A percentile compares a stretch with the other conserved stretches of the same genome.
phyloP scores from a whole-genome alignment of 768 basidiomycete genomes.

The Lenzites betulinus region DNA sequence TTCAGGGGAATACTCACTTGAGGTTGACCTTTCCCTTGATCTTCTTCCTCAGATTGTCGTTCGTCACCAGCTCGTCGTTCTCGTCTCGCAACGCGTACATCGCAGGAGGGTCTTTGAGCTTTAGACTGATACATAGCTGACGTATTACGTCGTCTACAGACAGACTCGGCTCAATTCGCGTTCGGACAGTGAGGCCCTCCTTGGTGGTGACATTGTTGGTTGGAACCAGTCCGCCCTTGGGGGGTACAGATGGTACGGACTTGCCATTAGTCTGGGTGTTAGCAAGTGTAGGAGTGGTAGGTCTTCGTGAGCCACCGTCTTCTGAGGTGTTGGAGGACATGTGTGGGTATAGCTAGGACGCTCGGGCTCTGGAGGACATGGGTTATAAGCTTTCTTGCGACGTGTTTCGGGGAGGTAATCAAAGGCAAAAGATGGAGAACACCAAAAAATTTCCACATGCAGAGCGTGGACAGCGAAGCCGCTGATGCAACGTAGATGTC shows the following conservation, averaged over 20 bases:
- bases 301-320: constrained; percentile 12
- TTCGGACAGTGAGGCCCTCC: constrained; percentile 74
- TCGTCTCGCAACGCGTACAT: constrained; percentile 83
- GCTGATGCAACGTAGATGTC: not conserved
- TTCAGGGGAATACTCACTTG: constrained; percentile 52
- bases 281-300: constrained; percentile 2
- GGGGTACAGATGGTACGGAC: constrained; percentile 5
- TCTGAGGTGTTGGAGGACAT: constrained; percentile 18
- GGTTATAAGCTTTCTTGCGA: constrained; percentile 7
- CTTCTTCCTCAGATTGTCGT: constrained; percentile 82
- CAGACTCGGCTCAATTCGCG: constrained; percentile 82
- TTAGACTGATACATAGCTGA: constrained; percentile 79
- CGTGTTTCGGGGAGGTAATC: not conserved
- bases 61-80: constrained; percentile 80
- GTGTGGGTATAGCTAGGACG: constrained; percentile 2
- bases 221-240: constrained; percentile 55
- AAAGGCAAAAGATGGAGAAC: constrained; percentile 8
- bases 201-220: constrained; percentile 84
- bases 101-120: constrained; percentile 71
- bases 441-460: constrained; percentile 2
- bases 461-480: not conserved
- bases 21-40: constrained; percentile 77
- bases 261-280: constrained; percentile 21
- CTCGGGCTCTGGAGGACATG: not conserved
- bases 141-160: constrained; percentile 84